These are phyloP conservation scores for Chloranthus sessilifolius DNA, from an alignment of 164 flowering plant species.

Conservation along the genomic window DNA sequence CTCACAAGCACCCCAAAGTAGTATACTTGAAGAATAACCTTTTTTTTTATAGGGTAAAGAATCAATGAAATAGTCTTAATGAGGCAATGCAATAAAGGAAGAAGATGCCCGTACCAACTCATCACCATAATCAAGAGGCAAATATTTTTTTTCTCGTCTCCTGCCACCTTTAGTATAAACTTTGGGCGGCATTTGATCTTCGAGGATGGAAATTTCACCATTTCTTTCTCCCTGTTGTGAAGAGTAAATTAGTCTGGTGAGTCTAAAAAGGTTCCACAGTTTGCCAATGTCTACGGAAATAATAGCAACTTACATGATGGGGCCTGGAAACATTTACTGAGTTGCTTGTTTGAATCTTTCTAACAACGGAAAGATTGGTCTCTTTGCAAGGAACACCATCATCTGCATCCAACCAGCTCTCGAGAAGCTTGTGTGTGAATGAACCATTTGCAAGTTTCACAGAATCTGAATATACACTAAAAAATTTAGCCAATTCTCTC, in stretches of 20 bases:
- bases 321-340: conserved; percentile 27
- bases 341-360: conserved; percentile 16
- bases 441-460: not conserved
- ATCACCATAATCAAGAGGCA: conserved; percentile 48
- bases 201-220: conserved; percentile 35
- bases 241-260: conserved; percentile 25
- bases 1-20: too few species aligned
- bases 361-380: conserved; percentile 17
- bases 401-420: conserved; percentile 3
- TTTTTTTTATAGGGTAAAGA: too few species aligned
- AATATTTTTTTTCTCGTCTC: conserved; percentile 22
- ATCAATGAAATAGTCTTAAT: too few species aligned
- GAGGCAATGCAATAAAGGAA: too few species aligned
- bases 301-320: conserved; percentile 82
- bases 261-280: conserved; percentile 7
- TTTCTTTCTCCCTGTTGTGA: conserved; percentile 48
- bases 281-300: conserved; percentile 21
- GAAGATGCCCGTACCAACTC: conserved; percentile 47
- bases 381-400: conserved; percentile 27
- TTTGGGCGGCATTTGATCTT: conserved; percentile 19
- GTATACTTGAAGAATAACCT: too few species aligned
- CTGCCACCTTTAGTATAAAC: conserved; percentile 17
- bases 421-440: conserved; percentile 7
- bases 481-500: conserved; percentile 3
- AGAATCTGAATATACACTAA: conserved; percentile 2